Conservation (phyloP, 768 basidiomycete genomes). For the Boletales sp. region DNA sequence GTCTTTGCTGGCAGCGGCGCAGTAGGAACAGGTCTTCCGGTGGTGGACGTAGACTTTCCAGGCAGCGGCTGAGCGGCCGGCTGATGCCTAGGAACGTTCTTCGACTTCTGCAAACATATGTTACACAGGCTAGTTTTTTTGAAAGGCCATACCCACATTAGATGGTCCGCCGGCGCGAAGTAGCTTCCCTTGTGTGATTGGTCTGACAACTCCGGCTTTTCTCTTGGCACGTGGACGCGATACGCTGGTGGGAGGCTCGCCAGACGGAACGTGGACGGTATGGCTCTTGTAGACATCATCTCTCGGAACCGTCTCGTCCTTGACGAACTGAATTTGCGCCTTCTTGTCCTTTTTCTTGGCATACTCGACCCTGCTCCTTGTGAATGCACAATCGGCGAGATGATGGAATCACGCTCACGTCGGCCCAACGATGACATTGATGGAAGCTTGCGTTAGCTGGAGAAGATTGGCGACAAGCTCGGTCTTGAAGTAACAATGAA, state of each 20-base stretch:
- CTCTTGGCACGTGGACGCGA: slow-evolving; percentile 84
- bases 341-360: slow-evolving; percentile 97
- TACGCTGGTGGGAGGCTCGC: slow-evolving; percentile 77
- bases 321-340: slow-evolving; percentile 79
- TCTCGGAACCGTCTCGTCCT: slow-evolving; percentile 78
- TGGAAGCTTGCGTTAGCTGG: slow-evolving; percentile 72
- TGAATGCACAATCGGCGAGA: slow-evolving; percentile 9
- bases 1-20: slow-evolving; percentile 37
- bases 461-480: slow-evolving; percentile 83
- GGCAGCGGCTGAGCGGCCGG: slow-evolving; percentile 53
- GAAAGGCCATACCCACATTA: slow-evolving; percentile 34
- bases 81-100: slow-evolving; percentile 35
- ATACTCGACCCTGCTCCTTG: slow-evolving; percentile 70
- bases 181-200: slow-evolving; percentile 82
- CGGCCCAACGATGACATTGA: slow-evolving; percentile 70
- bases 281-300: slow-evolving; percentile 94
- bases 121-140: not conserved
- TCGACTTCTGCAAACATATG: slow-evolving; percentile 41
- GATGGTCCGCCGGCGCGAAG: slow-evolving; percentile 75
- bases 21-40: slow-evolving; percentile 18
- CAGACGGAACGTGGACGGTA: slow-evolving; percentile 80
- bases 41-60: slow-evolving; percentile 44
- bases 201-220: slow-evolving; percentile 82
- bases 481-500: slow-evolving; percentile 94
- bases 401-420: slow-evolving; percentile 49